Evolutionary conservation across 2,329 filamentous ascomycete species (phyloP).

Genomic region (Calonectria pseudoturangicola): DNA sequence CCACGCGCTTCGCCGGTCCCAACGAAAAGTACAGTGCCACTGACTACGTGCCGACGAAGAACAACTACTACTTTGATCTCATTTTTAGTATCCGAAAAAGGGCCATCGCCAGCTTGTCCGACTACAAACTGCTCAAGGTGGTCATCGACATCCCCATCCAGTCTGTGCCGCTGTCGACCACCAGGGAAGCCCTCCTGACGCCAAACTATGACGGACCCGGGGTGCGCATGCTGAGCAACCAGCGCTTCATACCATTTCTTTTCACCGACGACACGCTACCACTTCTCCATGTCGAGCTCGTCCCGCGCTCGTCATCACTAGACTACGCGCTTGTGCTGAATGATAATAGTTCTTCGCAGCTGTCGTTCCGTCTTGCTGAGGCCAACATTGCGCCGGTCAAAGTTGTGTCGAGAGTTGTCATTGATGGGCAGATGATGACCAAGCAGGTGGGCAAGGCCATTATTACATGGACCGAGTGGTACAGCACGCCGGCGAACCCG

Average conservation of each 20-base stretch:
- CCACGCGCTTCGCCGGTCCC: not conserved
- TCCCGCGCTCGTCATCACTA: not conserved
- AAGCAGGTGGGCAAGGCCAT: not conserved
- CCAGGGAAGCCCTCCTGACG: conserved; percentile 2
- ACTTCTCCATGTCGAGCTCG: not conserved
- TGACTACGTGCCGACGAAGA: not conserved
- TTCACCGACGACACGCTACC: not conserved
- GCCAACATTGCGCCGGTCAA: not conserved
- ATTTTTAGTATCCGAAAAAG: not conserved
- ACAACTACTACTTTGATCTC: conserved; percentile 7
- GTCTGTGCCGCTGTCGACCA: not conserved
- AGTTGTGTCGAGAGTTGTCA: not conserved
- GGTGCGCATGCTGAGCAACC: conserved; percentile 2
- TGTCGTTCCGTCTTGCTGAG: not conserved
- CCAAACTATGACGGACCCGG: conserved; percentile 8
- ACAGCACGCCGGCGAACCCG: conserved; percentile 2
- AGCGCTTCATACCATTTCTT: not conserved
- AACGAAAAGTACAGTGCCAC: conserved; percentile 7
- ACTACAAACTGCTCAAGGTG: conserved; percentile 1
- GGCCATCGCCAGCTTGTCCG: not conserved
- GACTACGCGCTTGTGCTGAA: conserved; percentile 1
- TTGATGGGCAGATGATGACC: conserved; percentile 4
- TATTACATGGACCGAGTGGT: conserved; percentile 11
- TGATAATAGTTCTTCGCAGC: not conserved
- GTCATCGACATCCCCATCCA: conserved; percentile 4